Conservation (phyloP, 768 basidiomycete genomes). For the Tulasnella sp. region DNA sequence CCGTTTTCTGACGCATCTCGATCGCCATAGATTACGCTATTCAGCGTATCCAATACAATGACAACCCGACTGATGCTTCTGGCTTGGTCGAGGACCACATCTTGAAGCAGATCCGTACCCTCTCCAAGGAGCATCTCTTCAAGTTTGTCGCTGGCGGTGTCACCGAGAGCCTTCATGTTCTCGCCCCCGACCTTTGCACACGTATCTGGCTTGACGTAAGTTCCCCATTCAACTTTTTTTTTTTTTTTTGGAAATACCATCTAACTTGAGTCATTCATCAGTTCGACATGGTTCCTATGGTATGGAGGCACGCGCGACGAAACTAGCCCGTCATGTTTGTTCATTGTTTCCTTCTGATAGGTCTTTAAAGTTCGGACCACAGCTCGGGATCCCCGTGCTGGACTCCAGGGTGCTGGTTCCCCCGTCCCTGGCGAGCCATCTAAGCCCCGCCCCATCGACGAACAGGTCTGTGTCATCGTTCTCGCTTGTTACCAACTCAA, state of each 20-base stretch:
- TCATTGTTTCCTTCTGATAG: conserved; percentile 5
- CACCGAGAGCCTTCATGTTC: conserved; percentile 50
- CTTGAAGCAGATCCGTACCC: conserved; percentile 52
- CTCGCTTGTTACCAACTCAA: not conserved
- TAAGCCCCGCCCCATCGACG: conserved; percentile 12
- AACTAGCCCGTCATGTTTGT: too few species aligned
- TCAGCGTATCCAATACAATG: conserved; percentile 38
- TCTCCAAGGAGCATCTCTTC: conserved; percentile 59
- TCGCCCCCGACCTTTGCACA: conserved; percentile 63
- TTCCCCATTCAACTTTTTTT: not conserved
- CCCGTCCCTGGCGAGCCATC: conserved; percentile 55
- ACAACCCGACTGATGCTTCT: conserved; percentile 36
- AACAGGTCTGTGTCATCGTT: not conserved
- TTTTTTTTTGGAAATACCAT: not conserved
- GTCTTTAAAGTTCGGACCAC: conserved; percentile 33
- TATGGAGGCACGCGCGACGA: not conserved
- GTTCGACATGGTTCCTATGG: conserved; percentile 64
- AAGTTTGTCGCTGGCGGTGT: conserved; percentile 80
- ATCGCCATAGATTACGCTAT: conserved; percentile 42
- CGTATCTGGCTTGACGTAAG: conserved; percentile 44
- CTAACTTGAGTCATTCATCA: conserved; percentile 33
- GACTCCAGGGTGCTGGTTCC: conserved; percentile 34
- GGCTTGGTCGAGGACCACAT: conserved; percentile 49
- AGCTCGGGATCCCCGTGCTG: not conserved
- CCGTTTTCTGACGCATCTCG: not conserved